These are phyloP conservation scores for Cladosporium halotolerans DNA, from an alignment of 2,329 filamentous ascomycete genomes.

Conservation along the genomic window DNA sequence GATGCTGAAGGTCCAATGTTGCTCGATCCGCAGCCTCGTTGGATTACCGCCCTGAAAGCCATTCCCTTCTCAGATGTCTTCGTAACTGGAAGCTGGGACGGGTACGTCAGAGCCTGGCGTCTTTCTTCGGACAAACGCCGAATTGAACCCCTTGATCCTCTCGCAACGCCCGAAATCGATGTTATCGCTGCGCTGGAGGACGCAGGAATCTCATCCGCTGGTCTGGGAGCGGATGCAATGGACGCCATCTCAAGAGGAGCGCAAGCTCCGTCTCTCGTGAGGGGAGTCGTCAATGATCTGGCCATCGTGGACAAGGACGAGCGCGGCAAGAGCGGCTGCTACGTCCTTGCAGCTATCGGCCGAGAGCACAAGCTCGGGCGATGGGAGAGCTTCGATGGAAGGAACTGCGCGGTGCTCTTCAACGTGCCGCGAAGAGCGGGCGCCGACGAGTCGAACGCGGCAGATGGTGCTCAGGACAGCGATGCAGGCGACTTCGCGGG, in stretches of 20 bases:
- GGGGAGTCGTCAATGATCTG: slow-evolving; percentile 83
- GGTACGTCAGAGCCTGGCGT: slow-evolving; percentile 76
- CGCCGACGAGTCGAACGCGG: neutral
- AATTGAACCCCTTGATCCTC: slow-evolving; percentile 63
- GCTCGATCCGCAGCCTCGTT: slow-evolving; percentile 58
- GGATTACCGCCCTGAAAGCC: slow-evolving; percentile 81
- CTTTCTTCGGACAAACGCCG: slow-evolving; percentile 75
- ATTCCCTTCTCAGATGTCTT: slow-evolving; percentile 88
- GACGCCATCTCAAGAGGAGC: slow-evolving; percentile 14
- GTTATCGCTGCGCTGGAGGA: slow-evolving; percentile 15
- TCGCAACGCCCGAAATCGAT: slow-evolving; percentile 38
- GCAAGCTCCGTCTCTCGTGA: slow-evolving; percentile 36
- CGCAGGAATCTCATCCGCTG: slow-evolving; percentile 16
- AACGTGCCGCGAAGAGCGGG: slow-evolving; percentile 54
- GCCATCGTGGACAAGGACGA: slow-evolving; percentile 80
- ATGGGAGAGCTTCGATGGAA: slow-evolving; percentile 60
- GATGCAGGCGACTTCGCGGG: slow-evolving; percentile 13
- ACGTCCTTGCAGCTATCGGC: slow-evolving; percentile 77
- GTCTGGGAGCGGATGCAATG: slow-evolving; percentile 14
- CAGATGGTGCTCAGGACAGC: neutral
- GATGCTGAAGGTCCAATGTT: slow-evolving; percentile 12
- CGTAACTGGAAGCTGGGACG: slow-evolving; percentile 91
- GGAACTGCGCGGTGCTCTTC: slow-evolving; percentile 82
- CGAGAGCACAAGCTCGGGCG: slow-evolving; percentile 80
- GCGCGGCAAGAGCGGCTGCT: slow-evolving; percentile 65